These are phyloP conservation scores for Cyclotella baltica DNA, from an alignment of 108 stramenopile species.

Conservation along the genomic window DNA sequence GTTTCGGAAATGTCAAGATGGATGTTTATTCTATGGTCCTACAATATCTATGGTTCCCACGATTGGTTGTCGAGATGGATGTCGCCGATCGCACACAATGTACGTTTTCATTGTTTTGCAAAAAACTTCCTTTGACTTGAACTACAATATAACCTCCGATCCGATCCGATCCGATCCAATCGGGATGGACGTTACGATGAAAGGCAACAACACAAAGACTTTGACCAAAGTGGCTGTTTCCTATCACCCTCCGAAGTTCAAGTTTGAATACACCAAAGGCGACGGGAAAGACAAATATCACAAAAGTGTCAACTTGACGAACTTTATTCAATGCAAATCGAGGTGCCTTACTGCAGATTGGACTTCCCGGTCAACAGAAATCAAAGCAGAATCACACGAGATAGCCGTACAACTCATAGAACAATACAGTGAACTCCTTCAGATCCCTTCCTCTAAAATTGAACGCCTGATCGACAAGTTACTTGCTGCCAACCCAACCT, in stretches of 20 bases:
- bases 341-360: background rate
- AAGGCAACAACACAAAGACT: conserved; percentile 5
- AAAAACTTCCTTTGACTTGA: no score
- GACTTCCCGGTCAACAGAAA: background rate
- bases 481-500: background rate
- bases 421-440: conserved; percentile 21
- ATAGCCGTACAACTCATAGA: conserved; percentile 5
- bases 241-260: conserved; percentile 37
- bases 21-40: no score
- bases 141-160: no score
- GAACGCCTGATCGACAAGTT: conserved; percentile 16
- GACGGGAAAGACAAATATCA: conserved; percentile 16
- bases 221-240: conserved; percentile 29
- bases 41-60: no score
- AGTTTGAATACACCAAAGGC: conserved; percentile 44
- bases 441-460: conserved; percentile 16
- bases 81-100: no score
- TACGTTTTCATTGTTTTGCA: no score
- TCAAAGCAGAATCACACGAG: background rate
- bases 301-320: conserved; percentile 23
- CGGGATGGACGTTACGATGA: no score
- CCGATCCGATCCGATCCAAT: no score
- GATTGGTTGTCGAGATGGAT: no score
- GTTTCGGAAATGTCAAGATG: no score
- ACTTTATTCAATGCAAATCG: background rate